Conservation (phyloP, 2,329 filamentous ascomycete species). For the Claviceps monticola region DNA sequence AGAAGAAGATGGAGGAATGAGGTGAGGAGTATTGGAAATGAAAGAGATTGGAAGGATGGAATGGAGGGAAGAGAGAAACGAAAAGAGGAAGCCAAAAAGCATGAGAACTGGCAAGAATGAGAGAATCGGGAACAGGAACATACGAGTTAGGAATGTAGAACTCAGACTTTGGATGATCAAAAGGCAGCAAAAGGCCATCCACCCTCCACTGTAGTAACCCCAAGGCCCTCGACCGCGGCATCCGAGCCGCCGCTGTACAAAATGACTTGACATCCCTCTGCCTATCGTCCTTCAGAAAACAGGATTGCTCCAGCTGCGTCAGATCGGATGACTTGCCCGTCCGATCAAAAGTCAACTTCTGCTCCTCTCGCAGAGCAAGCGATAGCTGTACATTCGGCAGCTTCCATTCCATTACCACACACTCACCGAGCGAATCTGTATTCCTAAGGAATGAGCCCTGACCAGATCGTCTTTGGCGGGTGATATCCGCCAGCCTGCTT, state of each 20-base stretch:
- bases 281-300: background rate
- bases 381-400: background rate
- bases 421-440: too few relatives aligned
- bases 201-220: conserved; percentile 10
- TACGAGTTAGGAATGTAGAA: conserved; percentile 12
- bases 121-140: background rate
- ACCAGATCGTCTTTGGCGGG: background rate
- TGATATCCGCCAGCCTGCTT: background rate
- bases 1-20: background rate
- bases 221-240: conserved; percentile 9
- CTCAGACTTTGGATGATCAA: conserved; percentile 8
- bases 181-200: conserved; percentile 13
- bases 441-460: background rate
- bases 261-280: background rate
- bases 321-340: background rate
- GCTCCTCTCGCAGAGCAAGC: background rate
- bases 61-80: too few relatives aligned
- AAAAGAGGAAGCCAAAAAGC: background rate
- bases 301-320: background rate
- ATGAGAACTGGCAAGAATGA: background rate
- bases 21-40: too few relatives aligned
- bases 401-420: background rate
- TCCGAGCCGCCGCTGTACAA: conserved; percentile 2
- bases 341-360: background rate
- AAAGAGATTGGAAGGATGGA: too few relatives aligned